These are phyloP conservation scores for Candida silvatica DNA, from an alignment of 805 yeast genomes.

Conservation along the genomic window DNA sequence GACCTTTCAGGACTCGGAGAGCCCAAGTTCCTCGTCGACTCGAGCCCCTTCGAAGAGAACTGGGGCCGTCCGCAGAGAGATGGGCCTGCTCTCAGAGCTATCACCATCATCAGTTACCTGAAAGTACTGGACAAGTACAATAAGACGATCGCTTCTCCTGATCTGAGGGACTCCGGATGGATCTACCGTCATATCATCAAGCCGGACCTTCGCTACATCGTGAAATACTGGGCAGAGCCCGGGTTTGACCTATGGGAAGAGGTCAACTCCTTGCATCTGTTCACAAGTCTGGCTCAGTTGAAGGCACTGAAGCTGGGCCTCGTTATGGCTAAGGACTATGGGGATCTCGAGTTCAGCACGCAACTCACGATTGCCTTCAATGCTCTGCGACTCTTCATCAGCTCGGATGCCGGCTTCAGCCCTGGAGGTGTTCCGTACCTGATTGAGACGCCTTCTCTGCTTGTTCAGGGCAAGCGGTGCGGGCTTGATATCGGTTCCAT, in stretches of 20 bases:
- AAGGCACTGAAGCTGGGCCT: slow-evolving; percentile 58
- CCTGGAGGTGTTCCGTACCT: slow-evolving; percentile 40
- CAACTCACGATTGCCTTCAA: slow-evolving; percentile 24
- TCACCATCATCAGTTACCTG: slow-evolving; percentile 53
- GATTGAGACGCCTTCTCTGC: slow-evolving; percentile 56
- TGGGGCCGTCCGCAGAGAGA: slow-evolving; percentile 98
- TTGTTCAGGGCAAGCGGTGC: slow-evolving; percentile 33
- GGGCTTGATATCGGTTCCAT: slow-evolving; percentile 80
- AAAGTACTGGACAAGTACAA: slow-evolving; percentile 29
- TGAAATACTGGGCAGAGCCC: slow-evolving; percentile 47
- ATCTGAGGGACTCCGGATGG: slow-evolving; percentile 18
- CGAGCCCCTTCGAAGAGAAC: slow-evolving; percentile 45
- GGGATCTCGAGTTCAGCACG: slow-evolving; percentile 21
- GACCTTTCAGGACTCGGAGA: slow-evolving; percentile 68
- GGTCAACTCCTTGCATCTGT: slow-evolving; percentile 63
- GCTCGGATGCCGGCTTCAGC: slow-evolving; percentile 33
- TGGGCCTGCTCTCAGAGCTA: slow-evolving; percentile 81
- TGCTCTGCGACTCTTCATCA: slow-evolving; percentile 30
- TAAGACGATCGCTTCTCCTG: slow-evolving; percentile 14
- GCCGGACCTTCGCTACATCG: slow-evolving; percentile 62
- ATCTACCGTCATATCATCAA: slow-evolving; percentile 47
- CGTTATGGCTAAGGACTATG: slow-evolving; percentile 24
- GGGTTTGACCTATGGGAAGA: slow-evolving; percentile 97
- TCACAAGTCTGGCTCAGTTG: slow-evolving; percentile 68
- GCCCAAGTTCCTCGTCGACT: slow-evolving; percentile 74